These are phyloP conservation scores for Silene conica DNA, from an alignment of 148 eudicot genomes.

Conservation along the genomic window DNA sequence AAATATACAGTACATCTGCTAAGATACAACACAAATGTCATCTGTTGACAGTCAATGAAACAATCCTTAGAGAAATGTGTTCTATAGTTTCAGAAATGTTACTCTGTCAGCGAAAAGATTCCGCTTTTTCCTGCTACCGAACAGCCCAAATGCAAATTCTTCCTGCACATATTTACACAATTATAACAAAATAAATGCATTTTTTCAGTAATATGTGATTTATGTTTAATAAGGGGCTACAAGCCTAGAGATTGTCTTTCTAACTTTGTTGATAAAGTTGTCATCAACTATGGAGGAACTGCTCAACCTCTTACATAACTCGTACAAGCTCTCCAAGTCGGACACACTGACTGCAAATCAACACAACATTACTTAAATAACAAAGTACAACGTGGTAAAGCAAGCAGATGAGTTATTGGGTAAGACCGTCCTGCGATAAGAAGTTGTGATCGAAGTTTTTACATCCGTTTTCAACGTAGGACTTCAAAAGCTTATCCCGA, in stretches of 20 bases:
- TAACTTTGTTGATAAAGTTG: conserved; percentile 72
- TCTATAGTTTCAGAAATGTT: neutral
- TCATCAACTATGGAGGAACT: conserved; percentile 60
- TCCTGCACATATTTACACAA: conserved; percentile 28
- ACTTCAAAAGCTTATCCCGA: no score
- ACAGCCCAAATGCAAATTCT: conserved; percentile 49
- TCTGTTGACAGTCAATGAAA: neutral
- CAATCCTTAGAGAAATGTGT: neutral
- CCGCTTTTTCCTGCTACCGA: conserved; percentile 31
- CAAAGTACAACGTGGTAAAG: neutral
- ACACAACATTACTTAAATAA: neutral
- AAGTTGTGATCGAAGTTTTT: neutral
- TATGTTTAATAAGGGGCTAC: neutral
- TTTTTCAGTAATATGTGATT: neutral
- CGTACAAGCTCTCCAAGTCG: conserved; percentile 63
- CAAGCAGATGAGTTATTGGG: neutral
- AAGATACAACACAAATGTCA: neutral
- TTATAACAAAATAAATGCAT: neutral
- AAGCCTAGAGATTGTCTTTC: neutral
- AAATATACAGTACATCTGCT: conserved; percentile 51
- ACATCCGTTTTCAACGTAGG: no score
- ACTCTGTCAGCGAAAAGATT: conserved; percentile 50
- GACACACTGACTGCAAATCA: conserved; percentile 54
- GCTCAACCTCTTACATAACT: conserved; percentile 64
- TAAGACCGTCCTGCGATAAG: neutral